Percentiles rank a stretch among this genome's conserved stretches.
Conservation (phyloP, 192 early-diverging fungal species). For the Rhizoclosmatium sp. region DNA sequence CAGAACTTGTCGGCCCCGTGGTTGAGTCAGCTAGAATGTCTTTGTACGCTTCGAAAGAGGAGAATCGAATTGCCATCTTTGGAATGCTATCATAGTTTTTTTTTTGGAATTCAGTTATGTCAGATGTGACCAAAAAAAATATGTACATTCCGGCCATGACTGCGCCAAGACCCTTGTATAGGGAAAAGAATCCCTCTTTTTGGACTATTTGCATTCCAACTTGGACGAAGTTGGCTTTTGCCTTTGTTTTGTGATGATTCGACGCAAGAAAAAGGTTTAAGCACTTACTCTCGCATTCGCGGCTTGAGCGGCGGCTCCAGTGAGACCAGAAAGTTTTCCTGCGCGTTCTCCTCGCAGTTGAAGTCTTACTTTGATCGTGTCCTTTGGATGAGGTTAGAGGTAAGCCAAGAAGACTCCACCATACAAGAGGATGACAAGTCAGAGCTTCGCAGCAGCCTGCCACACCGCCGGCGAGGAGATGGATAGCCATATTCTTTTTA, state of each 20-base stretch:
- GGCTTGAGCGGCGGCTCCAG: slow-evolving; percentile 57
- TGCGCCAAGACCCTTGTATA: slow-evolving; percentile 98
- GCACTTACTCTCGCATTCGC: slow-evolving; percentile 59
- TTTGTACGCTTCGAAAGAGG: slow-evolving; percentile 95
- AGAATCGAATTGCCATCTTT: slow-evolving; percentile 99
- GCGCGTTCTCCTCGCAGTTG: slow-evolving; percentile 74
- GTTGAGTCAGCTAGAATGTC: slow-evolving; percentile 69
- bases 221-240: slow-evolving; percentile 72
- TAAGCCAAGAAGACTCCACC: slow-evolving; percentile 89
- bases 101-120: too few species aligned
- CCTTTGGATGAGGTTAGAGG: slow-evolving; percentile 88
- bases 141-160: slow-evolving; percentile 96
- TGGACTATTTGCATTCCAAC: slow-evolving; percentile 84
- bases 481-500: too few species aligned
- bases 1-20: slow-evolving; percentile 68
- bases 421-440: slow-evolving; percentile 82
- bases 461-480: too few species aligned
- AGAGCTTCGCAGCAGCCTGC: too few species aligned
- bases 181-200: slow-evolving; percentile 85
- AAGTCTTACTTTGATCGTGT: slow-evolving; percentile 98
- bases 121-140: too few species aligned
- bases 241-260: slow-evolving; percentile 26
- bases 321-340: slow-evolving; percentile 26
- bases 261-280: not conserved
- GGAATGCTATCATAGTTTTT: too few species aligned